A percentile compares a stretch with the other conserved stretches of the same genome.
These are phyloP conservation scores for Neurospora sp. DNA, from an alignment of 495 filamentous ascomycete species.

Conservation along the genomic window DNA sequence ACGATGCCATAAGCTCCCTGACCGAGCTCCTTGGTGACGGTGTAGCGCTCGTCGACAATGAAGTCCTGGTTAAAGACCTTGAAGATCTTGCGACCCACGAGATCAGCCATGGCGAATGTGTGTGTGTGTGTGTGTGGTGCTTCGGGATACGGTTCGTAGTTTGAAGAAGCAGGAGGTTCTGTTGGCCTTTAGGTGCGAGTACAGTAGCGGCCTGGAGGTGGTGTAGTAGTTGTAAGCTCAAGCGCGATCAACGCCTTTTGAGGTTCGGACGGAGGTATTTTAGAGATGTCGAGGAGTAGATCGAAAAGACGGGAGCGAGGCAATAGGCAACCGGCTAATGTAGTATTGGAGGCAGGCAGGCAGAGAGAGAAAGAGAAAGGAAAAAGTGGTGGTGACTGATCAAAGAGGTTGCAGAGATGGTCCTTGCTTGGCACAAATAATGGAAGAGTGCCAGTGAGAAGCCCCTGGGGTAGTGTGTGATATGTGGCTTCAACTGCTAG, in stretches of 20 bases:
- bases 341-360: background rate
- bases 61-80: constrained; percentile 99
- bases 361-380: background rate
- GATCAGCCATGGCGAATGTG: constrained; percentile 52
- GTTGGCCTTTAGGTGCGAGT: background rate
- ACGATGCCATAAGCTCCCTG: constrained; percentile 98
- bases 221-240: background rate
- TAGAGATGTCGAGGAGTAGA: background rate
- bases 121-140: background rate
- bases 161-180: background rate
- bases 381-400: background rate
- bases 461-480: background rate
- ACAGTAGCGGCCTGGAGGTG: background rate
- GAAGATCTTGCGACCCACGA: constrained; percentile 87
- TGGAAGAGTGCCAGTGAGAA: background rate
- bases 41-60: constrained; percentile 95
- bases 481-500: background rate
- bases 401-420: background rate
- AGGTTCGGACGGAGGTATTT: background rate
- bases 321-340: background rate
- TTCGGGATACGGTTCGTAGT: background rate
- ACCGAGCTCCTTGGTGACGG: constrained; percentile 95
- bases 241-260: background rate
- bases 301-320: background rate
- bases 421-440: background rate